phyloP scores from a whole-genome alignment of 2,329 filamentous ascomycete genomes.

The Monosporascus ibericus region DNA sequence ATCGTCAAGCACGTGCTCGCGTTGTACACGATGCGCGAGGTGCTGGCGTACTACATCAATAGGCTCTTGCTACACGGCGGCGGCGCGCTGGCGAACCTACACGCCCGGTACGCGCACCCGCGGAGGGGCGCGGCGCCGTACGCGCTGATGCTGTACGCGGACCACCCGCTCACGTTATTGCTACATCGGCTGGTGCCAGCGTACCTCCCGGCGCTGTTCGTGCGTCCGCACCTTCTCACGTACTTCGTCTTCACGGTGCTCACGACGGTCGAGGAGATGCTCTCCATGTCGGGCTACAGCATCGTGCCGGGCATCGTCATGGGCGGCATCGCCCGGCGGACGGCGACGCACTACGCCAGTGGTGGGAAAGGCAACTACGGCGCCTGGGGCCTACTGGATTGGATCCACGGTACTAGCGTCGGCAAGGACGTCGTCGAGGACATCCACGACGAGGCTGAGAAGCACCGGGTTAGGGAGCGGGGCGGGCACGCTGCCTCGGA shows the following conservation, averaged over 20 bases:
- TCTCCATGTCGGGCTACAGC: conserved; percentile 63
- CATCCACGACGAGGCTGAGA: conserved; percentile 47
- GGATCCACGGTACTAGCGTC: conserved; percentile 49
- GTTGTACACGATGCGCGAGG: conserved; percentile 43
- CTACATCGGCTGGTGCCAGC: conserved; percentile 58
- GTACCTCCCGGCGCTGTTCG: conserved; percentile 57
- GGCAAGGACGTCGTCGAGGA: conserved; percentile 49
- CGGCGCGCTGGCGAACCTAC: conserved; percentile 32
- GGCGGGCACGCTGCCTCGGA: conserved; percentile 13
- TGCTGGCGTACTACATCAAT: conserved; percentile 69
- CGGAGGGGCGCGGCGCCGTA: conserved; percentile 47
- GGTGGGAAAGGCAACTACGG: conserved; percentile 54
- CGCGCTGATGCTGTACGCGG: conserved; percentile 57
- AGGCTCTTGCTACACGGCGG: conserved; percentile 59
- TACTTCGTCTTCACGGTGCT: conserved; percentile 60
- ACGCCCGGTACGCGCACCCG: conserved; percentile 44
- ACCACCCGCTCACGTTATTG: conserved; percentile 61
- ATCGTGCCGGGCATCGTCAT: conserved; percentile 48
- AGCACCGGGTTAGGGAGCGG: conserved; percentile 41
- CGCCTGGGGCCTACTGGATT: conserved; percentile 57
- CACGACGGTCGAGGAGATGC: conserved; percentile 59
- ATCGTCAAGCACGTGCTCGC: conserved; percentile 42
- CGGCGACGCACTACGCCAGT: conserved; percentile 48
- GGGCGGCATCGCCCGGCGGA: conserved; percentile 41
- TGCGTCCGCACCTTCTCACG: conserved; percentile 67